These are phyloP conservation scores for Corrigiola litoralis DNA, from an alignment of 179 eudicot genomes.

Conservation along the genomic window DNA sequence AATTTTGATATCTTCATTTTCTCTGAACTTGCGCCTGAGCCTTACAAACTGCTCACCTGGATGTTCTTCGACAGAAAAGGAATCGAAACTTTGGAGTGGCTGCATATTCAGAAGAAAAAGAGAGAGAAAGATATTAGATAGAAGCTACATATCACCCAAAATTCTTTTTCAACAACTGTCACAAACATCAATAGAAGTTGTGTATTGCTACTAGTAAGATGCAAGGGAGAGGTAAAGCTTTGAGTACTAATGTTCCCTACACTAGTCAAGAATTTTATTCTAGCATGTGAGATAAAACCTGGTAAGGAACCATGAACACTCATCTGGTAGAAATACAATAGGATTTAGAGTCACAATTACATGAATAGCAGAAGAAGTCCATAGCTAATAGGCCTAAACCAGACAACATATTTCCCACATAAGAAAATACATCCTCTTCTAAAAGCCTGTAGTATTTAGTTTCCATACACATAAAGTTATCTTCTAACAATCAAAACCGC, in stretches of 20 bases:
- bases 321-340: too few relatives aligned
- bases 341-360: background rate
- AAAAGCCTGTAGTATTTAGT: too few relatives aligned
- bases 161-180: background rate
- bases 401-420: background rate
- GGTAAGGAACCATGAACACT: too few relatives aligned
- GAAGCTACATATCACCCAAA: background rate
- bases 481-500: too few relatives aligned
- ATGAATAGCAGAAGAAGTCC: background rate
- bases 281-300: background rate
- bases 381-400: background rate
- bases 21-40: slow-evolving; percentile 45
- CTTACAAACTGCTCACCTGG: slow-evolving; percentile 65
- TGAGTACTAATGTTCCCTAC: background rate
- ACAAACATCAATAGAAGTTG: background rate
- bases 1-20: slow-evolving; percentile 52
- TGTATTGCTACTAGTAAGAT: background rate
- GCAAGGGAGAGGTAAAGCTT: background rate
- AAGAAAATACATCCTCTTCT: background rate
- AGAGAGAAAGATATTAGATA: background rate
- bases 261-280: background rate
- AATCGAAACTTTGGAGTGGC: slow-evolving; percentile 43
- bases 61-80: slow-evolving; percentile 49
- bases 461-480: too few relatives aligned
- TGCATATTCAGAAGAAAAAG: slow-evolving; percentile 18